Evolutionary conservation across 371 early-diverging fungal genomes (phyloP).

Genomic region (Mortierella sp.): DNA sequence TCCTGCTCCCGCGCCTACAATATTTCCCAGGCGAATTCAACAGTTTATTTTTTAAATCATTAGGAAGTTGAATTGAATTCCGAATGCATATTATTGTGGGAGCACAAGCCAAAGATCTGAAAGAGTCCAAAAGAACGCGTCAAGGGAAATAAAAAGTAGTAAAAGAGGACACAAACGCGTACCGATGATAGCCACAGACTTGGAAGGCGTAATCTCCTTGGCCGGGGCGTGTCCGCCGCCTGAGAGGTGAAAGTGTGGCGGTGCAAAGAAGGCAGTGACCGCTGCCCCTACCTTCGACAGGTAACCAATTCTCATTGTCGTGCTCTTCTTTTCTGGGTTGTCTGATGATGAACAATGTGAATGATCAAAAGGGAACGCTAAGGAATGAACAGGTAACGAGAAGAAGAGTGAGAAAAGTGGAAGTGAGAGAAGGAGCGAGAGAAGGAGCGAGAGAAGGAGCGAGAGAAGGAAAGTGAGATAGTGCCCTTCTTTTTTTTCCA

Average conservation of each 20-base stretch:
- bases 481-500: too few species aligned
- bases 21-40: background rate
- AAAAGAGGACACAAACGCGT: background rate
- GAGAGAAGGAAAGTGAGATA: background rate
- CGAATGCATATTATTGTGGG: too few species aligned
- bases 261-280: slow-evolving; percentile 36
- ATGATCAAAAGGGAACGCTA: background rate
- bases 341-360: background rate
- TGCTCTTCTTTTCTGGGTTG: background rate
- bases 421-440: slow-evolving; percentile 1
- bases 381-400: background rate
- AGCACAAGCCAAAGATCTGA: background rate
- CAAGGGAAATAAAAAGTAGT: too few species aligned
- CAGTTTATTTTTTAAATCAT: too few species aligned
- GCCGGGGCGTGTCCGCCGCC: background rate
- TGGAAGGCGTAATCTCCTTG: slow-evolving; percentile 31
- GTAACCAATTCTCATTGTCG: slow-evolving; percentile 39
- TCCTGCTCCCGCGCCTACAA: slow-evolving; percentile 71
- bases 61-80: too few species aligned
- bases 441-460: slow-evolving; percentile 2
- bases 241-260: slow-evolving; percentile 18
- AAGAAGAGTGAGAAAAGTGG: background rate
- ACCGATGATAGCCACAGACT: slow-evolving; percentile 61
- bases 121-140: background rate
- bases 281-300: slow-evolving; percentile 42